These are phyloP conservation scores for Chenopodium quinoa DNA, from an alignment of 148 eudicot species.

Conservation along the genomic window DNA sequence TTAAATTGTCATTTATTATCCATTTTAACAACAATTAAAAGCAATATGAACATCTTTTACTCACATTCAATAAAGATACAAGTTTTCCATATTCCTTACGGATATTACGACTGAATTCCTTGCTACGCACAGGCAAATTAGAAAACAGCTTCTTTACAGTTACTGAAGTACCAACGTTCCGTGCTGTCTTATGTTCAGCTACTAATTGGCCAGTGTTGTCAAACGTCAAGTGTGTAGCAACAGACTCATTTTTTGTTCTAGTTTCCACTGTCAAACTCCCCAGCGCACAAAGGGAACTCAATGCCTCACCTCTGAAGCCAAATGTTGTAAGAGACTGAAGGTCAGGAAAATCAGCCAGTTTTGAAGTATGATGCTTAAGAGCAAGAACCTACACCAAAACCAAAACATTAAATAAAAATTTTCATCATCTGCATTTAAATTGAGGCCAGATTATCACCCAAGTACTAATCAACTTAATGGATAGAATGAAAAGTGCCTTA, in stretches of 20 bases:
- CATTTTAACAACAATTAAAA: neutral
- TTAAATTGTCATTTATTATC: neutral
- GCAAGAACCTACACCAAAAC: slow-evolving; percentile 66
- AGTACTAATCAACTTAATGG: neutral
- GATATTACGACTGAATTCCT: slow-evolving; percentile 81
- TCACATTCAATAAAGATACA: slow-evolving; percentile 80
- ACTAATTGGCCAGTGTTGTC: slow-evolving; percentile 65
- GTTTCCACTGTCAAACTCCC: slow-evolving; percentile 90
- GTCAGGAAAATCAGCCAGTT: slow-evolving; percentile 78
- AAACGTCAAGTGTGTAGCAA: slow-evolving; percentile 86
- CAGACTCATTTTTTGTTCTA: slow-evolving; percentile 69
- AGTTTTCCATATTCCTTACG: slow-evolving; percentile 96
- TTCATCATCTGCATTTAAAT: neutral
- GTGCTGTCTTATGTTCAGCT: slow-evolving; percentile 83
- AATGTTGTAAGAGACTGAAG: slow-evolving; percentile 84
- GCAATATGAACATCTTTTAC: slow-evolving; percentile 28
- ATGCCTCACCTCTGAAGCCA: slow-evolving; percentile 97
- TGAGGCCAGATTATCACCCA: slow-evolving; percentile 5
- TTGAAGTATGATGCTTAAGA: slow-evolving; percentile 94
- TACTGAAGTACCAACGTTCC: slow-evolving; percentile 91
- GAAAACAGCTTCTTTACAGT: slow-evolving; percentile 85
- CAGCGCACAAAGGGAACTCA: slow-evolving; percentile 85
- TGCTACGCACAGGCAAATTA: slow-evolving; percentile 88
- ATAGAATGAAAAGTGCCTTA: slow-evolving; percentile 1
- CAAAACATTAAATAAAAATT: neutral